Evolutionary conservation across 176 grass and related monocot species (phyloP).

Genomic region (Phyllostachys edulis): DNA sequence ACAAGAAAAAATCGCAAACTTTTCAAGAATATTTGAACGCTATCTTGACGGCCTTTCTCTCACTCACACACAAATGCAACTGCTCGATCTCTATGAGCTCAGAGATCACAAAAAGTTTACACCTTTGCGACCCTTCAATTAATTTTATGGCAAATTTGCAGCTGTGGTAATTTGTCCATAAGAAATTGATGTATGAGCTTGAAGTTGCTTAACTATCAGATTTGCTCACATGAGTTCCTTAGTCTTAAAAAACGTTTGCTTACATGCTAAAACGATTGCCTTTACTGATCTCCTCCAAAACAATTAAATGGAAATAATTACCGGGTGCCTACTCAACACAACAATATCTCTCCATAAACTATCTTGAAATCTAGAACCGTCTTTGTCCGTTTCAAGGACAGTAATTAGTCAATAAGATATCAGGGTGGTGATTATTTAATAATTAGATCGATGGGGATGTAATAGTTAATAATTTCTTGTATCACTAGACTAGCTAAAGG

Average conservation of each 20-base stretch:
- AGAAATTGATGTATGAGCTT: not conserved
- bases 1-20: not conserved
- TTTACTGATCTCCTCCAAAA: not conserved
- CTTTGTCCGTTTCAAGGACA: conserved; percentile 2
- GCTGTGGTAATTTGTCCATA: not conserved
- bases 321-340: not conserved
- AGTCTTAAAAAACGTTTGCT: not conserved
- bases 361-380: conserved; percentile 10
- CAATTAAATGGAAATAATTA: not conserved
- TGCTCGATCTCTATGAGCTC: not conserved
- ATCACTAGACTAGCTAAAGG: conserved; percentile 8
- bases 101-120: no score
- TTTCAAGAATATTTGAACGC: not conserved
- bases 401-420: conserved; percentile 23
- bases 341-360: not conserved
- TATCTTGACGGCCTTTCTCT: not conserved
- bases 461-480: conserved; percentile 13
- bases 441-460: not conserved
- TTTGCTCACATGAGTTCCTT: not conserved
- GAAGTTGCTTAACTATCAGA: not conserved
- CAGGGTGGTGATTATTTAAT: not conserved
- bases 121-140: not conserved
- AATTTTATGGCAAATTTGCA: not conserved
- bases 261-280: not conserved
- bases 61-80: not conserved